Percentiles rank a stretch among this genome's conserved stretches.
Evolutionary conservation across 345 rosid genomes (phyloP).

Genomic region (Ricinus communis): DNA sequence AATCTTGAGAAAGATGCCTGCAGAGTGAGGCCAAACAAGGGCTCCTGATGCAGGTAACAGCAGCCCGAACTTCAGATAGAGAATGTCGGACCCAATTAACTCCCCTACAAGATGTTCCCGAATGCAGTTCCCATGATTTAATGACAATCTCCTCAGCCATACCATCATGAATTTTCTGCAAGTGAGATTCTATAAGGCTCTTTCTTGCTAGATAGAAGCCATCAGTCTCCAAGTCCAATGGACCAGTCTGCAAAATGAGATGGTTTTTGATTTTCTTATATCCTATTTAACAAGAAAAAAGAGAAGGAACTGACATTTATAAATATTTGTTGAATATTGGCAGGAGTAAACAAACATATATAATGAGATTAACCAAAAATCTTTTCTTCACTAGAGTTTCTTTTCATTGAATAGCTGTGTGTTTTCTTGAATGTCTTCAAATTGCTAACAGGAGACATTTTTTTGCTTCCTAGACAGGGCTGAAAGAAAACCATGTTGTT

Average conservation of each 20-base stretch:
- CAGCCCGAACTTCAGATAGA: constrained; percentile 73
- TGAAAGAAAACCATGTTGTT: no score
- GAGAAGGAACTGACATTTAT: neutral
- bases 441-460: no score
- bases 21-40: constrained; percentile 74
- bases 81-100: constrained; percentile 76
- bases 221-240: constrained; percentile 77
- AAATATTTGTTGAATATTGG: neutral
- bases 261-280: neutral
- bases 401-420: neutral
- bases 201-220: constrained; percentile 61
- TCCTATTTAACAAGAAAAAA: constrained; percentile 1
- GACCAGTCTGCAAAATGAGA: constrained; percentile 61
- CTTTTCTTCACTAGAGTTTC: neutral
- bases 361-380: neutral
- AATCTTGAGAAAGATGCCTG: constrained; percentile 72
- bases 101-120: constrained; percentile 75
- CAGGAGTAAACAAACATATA: neutral
- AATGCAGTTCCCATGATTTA: constrained; percentile 66
- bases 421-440: no score
- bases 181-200: constrained; percentile 51
- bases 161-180: constrained; percentile 59
- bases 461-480: no score
- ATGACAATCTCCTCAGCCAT: constrained; percentile 84
- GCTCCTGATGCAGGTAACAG: constrained; percentile 76